phyloP scores from a whole-genome alignment of 1,284 basidiomycete genomes.

The Malassezia dermatis region DNA sequence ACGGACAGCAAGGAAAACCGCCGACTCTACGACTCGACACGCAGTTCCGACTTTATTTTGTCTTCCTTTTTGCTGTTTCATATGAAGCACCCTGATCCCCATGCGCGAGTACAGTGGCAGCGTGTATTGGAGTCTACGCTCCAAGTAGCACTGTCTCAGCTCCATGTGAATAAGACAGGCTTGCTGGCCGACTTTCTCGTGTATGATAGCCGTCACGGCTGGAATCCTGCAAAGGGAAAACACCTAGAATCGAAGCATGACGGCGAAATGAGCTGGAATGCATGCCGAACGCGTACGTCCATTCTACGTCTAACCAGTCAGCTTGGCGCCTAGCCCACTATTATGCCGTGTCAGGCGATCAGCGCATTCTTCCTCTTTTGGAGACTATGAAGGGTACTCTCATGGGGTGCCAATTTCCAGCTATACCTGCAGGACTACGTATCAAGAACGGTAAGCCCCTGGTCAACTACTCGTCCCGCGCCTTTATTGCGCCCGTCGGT shows the following conservation, averaged over 20 bases:
- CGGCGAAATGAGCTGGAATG: slow-evolving; percentile 37
- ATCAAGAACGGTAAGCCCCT: slow-evolving; percentile 18
- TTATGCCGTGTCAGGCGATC: slow-evolving; percentile 29
- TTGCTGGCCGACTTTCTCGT: slow-evolving; percentile 34
- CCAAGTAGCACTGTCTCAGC: slow-evolving; percentile 16
- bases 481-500: slow-evolving; percentile 33
- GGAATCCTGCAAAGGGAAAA: slow-evolving; percentile 23
- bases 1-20: slow-evolving; percentile 17
- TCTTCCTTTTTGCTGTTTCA: slow-evolving; percentile 30
- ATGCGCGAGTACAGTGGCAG: slow-evolving; percentile 22
- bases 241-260: slow-evolving; percentile 32
- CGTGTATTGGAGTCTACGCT: slow-evolving; percentile 28
- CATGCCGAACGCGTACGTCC: slow-evolving; percentile 30
- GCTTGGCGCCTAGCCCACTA: slow-evolving; percentile 38
- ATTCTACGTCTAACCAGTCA: neutral
- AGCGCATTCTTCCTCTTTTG: slow-evolving; percentile 26
- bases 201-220: slow-evolving; percentile 16
- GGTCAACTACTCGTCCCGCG: slow-evolving; percentile 31
- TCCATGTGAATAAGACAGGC: slow-evolving; percentile 11
- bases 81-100: slow-evolving; percentile 18
- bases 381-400: slow-evolving; percentile 24
- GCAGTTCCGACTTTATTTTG: slow-evolving; percentile 34
- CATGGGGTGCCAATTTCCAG: slow-evolving; percentile 21
- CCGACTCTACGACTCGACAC: slow-evolving; percentile 28
- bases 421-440: slow-evolving; percentile 29